These are phyloP conservation scores for Ascochyta pisi DNA, from an alignment of 2,329 filamentous ascomycete species.

Conservation along the genomic window DNA sequence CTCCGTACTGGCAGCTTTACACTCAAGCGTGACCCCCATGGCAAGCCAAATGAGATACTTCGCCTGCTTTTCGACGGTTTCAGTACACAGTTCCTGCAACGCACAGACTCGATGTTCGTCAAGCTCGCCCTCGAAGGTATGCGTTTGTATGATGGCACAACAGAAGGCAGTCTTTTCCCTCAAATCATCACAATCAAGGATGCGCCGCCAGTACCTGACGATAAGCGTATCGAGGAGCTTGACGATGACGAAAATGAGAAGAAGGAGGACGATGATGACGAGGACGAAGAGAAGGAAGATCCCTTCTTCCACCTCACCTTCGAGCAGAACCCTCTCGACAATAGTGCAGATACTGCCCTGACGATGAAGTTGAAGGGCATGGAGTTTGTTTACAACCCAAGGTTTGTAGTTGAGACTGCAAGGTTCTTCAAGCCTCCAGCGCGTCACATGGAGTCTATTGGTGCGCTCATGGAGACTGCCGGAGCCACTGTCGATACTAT, in stretches of 20 bases:
- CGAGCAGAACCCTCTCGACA: conserved; percentile 94
- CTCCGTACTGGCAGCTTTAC: conserved; percentile 98
- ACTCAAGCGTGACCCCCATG: conserved; percentile 82
- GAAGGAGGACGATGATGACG: conserved; percentile 53
- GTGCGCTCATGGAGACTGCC: conserved; percentile 91
- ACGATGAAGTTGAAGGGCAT: conserved; percentile 92
- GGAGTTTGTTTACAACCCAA: conserved; percentile 97
- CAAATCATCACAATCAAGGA: conserved; percentile 98
- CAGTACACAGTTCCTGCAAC: conserved; percentile 84
- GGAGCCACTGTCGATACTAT: conserved; percentile 95
- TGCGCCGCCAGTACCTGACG: conserved; percentile 65
- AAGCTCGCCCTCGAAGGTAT: conserved; percentile 91
- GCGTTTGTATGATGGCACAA: conserved; percentile 94
- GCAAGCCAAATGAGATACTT: conserved; percentile 79
- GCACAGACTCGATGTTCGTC: conserved; percentile 87
- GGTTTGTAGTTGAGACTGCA: conserved; percentile 86
- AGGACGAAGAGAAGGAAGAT: conserved; percentile 63
- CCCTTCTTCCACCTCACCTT: conserved; percentile 92
- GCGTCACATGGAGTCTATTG: conserved; percentile 97
- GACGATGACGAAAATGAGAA: conserved; percentile 56
- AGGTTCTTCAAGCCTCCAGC: conserved; percentile 97
- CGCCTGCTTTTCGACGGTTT: conserved; percentile 95
- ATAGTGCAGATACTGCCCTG: conserved; percentile 87
- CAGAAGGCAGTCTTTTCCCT: conserved; percentile 85
- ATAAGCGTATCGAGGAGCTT: conserved; percentile 57